phyloP scores from a whole-genome alignment of 2,329 filamentous ascomycete genomes.

The Sarocladiaceae sp. region DNA sequence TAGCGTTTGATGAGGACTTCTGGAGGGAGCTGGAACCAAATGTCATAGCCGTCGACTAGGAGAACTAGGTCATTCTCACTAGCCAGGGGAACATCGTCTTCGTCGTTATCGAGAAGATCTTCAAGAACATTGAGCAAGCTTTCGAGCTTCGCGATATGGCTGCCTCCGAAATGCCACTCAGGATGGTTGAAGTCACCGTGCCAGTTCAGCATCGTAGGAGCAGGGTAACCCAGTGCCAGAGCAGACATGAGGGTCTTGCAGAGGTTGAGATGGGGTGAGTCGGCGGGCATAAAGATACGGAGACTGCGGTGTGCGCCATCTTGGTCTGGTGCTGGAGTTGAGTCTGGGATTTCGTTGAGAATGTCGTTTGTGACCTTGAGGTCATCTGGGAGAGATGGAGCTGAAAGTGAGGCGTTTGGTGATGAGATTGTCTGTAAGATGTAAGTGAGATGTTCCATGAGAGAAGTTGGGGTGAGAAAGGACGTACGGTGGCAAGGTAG shows the following conservation, averaged over 20 bases:
- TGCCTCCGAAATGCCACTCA: slow-evolving; percentile 32
- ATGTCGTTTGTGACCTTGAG: neutral
- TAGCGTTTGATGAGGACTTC: slow-evolving; percentile 31
- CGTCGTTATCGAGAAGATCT: slow-evolving; percentile 19
- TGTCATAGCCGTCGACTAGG: slow-evolving; percentile 33
- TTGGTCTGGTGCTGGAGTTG: neutral
- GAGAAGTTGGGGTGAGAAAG: neutral
- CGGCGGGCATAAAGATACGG: slow-evolving; percentile 34
- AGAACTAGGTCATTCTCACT: slow-evolving; percentile 28
- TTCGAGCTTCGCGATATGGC: slow-evolving; percentile 34
- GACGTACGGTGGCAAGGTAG: neutral
- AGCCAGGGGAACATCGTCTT: slow-evolving; percentile 7
- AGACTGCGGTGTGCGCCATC: slow-evolving; percentile 21
- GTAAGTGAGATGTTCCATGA: neutral
- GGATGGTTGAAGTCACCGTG: slow-evolving; percentile 31
- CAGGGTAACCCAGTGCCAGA: slow-evolving; percentile 32
- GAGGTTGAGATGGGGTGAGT: slow-evolving; percentile 30
- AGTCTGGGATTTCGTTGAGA: neutral
- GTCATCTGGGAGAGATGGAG: neutral
- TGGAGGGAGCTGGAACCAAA: slow-evolving; percentile 35
- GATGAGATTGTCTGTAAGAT: neutral
- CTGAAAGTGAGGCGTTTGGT: neutral
- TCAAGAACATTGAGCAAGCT: slow-evolving; percentile 26
- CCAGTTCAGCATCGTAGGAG: slow-evolving; percentile 33
- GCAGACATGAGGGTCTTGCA: slow-evolving; percentile 35